Base-by-base conservation (phyloP, 1,284 basidiomycete species). In the Apiotrichum veenhuisii region DNA sequence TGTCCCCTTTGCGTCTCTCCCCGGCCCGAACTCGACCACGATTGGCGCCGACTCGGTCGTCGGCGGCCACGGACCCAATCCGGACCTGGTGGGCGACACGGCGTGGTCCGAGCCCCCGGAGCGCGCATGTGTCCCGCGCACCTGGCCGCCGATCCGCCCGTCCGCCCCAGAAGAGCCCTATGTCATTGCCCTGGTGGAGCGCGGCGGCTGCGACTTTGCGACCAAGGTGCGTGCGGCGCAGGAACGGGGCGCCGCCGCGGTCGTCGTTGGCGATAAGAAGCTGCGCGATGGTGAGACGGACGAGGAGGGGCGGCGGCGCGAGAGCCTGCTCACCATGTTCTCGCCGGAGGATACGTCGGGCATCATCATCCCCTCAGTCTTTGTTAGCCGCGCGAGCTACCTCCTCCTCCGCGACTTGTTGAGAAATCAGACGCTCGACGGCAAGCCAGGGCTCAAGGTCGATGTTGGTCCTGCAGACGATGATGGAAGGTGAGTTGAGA, bases 261-360 rank as follows among this genome's bases (percentile, higher is more conserved):
- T 93, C 26, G 84, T 95, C n/a, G 89, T 96, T 1, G 92, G 91
- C 43, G 91, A 92, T 48, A 82, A 57, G 37, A 58, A 57, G 17
- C 63, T 61, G 30, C 59, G 65, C 15, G 43, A 55, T 3, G 69
- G 65, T 14, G 76, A 78, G 65, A 72, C 63, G 10, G 74, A 75
- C 30, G 70, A 86, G 64, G 82, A 86, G 67, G 84, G 84, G 14
- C 84, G 87, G 5, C 82, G 82, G 66, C 84, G 89, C 18, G 87
- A 90, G 67, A 82, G 83, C n/a, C 79, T 93, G 58, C 83, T 93
- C 42, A 92, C 89, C 60, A 93, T 94, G 91, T 92, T 87, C 75
- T 89, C 87, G 71, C 88, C 88, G 74, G 78, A 77, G 47, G 78
- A 80, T 52, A 80, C 80, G 9, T 64, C 65, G 7, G 71, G 72